Base-by-base conservation (phyloP, 106 monocot genomes). In the Acanthochlamys bracteata region DNA sequence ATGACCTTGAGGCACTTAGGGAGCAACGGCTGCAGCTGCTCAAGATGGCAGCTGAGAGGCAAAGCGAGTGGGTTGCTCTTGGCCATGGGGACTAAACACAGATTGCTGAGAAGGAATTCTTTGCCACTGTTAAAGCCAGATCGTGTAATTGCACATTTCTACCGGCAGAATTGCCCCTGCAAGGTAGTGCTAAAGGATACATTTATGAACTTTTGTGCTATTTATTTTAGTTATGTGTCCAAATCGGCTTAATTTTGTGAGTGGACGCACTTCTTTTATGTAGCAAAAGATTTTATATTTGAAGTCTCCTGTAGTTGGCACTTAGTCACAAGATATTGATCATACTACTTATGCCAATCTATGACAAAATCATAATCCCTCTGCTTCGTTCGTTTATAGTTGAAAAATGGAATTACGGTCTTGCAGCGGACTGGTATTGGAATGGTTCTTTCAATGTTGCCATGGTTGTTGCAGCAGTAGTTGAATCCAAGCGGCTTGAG, bases 91-190 rank as follows among this genome's bases (percentile, higher is more conserved):
- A 98, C 55, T 91, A 98, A 70, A 23, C 83, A 1, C 91, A 98
- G 67, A 85, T 98, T 67, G 21, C 71, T 10, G 96, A 91, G 74
- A 91, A 98, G 66, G 91, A 98, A 3, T 98, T 98, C 73, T 98
- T 98, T 52, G 53, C 88, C 14, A 71, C 85, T 14, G 91, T 81
- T 66, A 98, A 98, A 72, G 91, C 88, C 70, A 98, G 96, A 98
- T 13, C 82, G 91, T 26, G 82, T 98, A 16, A 85, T 98, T 55
- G 88, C 87, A 76, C 96, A 98, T 55, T 98, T 98, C 79, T 98
- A 85, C 70, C 84, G 96, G 20, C 83, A 91, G 39, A 98, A 98
- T 57, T 98, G 96, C 91, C 96, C 96, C 21, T 98, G 91, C 78
- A 91, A 96, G 96, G 96, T 90, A 33, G 33, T 33, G 33, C 33